phyloP scores from a whole-genome alignment of 345 rosid genomes.

The Adansonia digitata region DNA sequence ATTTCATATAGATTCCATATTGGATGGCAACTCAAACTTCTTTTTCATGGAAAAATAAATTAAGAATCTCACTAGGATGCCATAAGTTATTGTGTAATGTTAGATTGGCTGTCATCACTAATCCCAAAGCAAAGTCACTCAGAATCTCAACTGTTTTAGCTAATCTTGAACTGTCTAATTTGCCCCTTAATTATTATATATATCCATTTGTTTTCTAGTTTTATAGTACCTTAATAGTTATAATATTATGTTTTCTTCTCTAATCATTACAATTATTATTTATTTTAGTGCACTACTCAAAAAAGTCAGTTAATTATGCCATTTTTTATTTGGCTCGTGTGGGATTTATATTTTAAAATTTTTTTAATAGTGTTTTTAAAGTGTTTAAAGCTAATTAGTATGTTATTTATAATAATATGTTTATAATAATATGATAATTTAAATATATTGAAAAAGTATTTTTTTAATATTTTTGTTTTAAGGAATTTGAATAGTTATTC shows the following conservation, averaged over 20 bases:
- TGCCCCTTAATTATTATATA: background rate
- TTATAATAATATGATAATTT: too few species aligned
- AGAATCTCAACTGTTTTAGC: constrained; percentile 33
- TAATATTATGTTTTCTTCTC: constrained; percentile 17
- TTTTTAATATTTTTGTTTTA: too few species aligned
- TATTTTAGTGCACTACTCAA: background rate
- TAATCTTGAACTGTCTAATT: constrained; percentile 29
- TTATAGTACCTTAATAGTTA: background rate
- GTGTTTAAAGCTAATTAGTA: too few species aligned
- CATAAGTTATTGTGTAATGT: constrained; percentile 20
- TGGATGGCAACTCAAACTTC: background rate
- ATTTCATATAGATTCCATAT: background rate
- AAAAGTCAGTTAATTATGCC: constrained; percentile 33
- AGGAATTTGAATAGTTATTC: too few species aligned
- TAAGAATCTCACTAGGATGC: constrained; percentile 17
- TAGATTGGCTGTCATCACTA: constrained; percentile 47
- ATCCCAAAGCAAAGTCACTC: constrained; percentile 43
- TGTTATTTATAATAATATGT: too few species aligned
- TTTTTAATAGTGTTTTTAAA: background rate
- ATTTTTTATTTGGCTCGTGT: constrained; percentile 44
- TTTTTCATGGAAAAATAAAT: background rate
- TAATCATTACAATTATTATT: background rate
- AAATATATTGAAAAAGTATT: too few species aligned
- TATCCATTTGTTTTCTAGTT: background rate
- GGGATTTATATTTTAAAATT: background rate